Evolutionary conservation across 148 eudicot species (phyloP).

Genomic region (Talinum fruticosum): DNA sequence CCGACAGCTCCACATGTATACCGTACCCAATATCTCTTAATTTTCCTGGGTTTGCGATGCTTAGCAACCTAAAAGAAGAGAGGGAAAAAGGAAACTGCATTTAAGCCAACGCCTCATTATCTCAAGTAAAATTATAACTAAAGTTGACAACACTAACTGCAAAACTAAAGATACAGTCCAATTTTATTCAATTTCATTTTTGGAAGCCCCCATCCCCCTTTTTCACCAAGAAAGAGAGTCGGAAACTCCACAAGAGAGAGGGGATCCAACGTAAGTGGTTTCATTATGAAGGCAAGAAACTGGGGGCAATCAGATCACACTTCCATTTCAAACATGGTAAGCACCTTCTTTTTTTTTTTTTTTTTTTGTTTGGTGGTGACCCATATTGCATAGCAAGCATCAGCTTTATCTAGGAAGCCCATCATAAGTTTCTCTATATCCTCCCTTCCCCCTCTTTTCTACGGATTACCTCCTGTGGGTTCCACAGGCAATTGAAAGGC

Average conservation of each 20-base stretch:
- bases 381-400: neutral
- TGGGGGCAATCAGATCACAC: neutral
- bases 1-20: slow-evolving; percentile 86
- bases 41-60: slow-evolving; percentile 70
- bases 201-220: neutral
- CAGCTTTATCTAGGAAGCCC: neutral
- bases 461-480: neutral
- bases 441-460: no score
- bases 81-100: neutral
- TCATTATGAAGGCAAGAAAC: neutral
- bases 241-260: no score
- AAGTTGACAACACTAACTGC: neutral
- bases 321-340: neutral
- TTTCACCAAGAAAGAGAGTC: neutral
- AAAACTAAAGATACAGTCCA: neutral
- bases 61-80: slow-evolving; percentile 56
- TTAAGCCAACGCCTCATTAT: neutral
- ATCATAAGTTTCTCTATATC: no score
- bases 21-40: slow-evolving; percentile 72
- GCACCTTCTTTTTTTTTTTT: neutral
- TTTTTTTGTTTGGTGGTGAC: neutral
- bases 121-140: neutral
- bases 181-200: neutral
- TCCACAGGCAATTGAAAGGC: neutral
- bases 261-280: neutral